Percentiles rank a stretch among this genome's conserved stretches.
These are phyloP conservation scores for Torrubiella hemipterigena DNA, from an alignment of 2,329 filamentous ascomycete genomes.

Conservation along the genomic window DNA sequence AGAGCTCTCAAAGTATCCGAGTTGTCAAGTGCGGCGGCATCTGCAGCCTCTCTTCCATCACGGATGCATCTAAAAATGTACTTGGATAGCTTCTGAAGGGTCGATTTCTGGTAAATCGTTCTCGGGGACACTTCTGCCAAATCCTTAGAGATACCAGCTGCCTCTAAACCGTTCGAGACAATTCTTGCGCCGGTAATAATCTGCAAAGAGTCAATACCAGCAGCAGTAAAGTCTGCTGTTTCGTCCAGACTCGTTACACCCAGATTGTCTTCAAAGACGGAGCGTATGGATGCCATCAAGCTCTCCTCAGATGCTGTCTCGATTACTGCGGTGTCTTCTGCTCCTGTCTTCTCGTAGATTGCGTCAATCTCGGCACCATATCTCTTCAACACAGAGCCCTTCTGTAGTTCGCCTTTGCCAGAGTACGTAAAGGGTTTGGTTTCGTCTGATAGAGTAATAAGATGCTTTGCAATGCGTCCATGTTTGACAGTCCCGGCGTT, in stretches of 20 bases:
- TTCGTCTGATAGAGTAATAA: slow-evolving; percentile 24
- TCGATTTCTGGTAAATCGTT: slow-evolving; percentile 16
- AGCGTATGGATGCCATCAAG: slow-evolving; percentile 12
- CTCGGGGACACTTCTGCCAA: slow-evolving; percentile 9
- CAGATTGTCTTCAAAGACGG: slow-evolving; percentile 9
- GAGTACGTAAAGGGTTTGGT: slow-evolving; percentile 30
- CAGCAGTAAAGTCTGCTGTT: slow-evolving; percentile 21
- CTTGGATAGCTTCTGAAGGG: slow-evolving; percentile 12
- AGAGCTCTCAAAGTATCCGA: background rate
- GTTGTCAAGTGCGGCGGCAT: background rate
- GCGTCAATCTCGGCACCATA: slow-evolving; percentile 31
- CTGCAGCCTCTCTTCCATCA: background rate
- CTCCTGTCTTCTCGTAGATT: slow-evolving; percentile 20
- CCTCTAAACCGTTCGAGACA: slow-evolving; percentile 9
- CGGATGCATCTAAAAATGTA: too few relatives aligned
- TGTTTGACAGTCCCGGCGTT: slow-evolving; percentile 32
- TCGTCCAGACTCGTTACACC: slow-evolving; percentile 8
- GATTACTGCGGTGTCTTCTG: slow-evolving; percentile 3
- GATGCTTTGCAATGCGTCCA: slow-evolving; percentile 27
- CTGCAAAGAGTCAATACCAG: slow-evolving; percentile 26
- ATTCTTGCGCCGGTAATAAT: slow-evolving; percentile 14
- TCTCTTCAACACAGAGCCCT: slow-evolving; percentile 21
- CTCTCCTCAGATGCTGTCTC: slow-evolving; percentile 9
- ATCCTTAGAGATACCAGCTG: slow-evolving; percentile 7
- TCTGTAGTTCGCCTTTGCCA: slow-evolving; percentile 32